These are phyloP conservation scores for Alternaria panax DNA, from an alignment of 2,329 filamentous ascomycete species.

Conservation along the genomic window DNA sequence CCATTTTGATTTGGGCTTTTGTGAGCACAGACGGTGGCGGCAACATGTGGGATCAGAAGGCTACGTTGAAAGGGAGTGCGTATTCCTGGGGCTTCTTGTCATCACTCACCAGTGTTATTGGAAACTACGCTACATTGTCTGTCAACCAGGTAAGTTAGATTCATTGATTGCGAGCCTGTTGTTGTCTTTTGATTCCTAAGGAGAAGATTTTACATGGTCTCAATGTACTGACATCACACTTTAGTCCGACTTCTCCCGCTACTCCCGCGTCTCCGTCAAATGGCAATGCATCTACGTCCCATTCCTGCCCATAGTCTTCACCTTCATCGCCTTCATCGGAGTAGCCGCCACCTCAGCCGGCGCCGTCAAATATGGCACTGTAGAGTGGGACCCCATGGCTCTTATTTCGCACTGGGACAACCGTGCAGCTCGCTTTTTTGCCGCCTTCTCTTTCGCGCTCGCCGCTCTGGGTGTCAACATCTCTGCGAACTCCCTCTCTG, in stretches of 20 bases:
- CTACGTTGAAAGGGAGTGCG: constrained; percentile 56
- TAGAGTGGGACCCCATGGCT: constrained; percentile 55
- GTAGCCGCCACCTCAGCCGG: constrained; percentile 66
- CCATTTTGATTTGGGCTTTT: constrained; percentile 69
- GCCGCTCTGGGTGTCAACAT: constrained; percentile 63
- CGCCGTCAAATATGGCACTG: constrained; percentile 58
- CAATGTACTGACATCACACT: constrained; percentile 15
- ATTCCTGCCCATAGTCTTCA: constrained; percentile 61
- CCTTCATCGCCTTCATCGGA: constrained; percentile 63
- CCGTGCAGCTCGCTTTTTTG: constrained; percentile 53
- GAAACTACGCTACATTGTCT: constrained; percentile 60
- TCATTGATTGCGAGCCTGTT: too few relatives aligned
- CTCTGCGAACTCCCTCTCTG: constrained; percentile 60
- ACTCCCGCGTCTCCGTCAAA: constrained; percentile 57
- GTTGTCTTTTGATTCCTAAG: not conserved
- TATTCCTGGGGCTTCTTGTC: constrained; percentile 64
- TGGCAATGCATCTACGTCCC: constrained; percentile 62
- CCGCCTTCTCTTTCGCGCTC: constrained; percentile 55
- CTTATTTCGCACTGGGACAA: constrained; percentile 50
- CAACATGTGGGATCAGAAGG: constrained; percentile 57
- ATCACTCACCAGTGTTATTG: constrained; percentile 58
- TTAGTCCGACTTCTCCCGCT: constrained; percentile 65
- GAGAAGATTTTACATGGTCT: not conserved
- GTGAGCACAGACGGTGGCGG: constrained; percentile 61
- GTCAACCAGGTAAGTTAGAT: constrained; percentile 58